These are phyloP conservation scores for Talaromyces sp. DNA, from an alignment of 2,329 filamentous ascomycete genomes.

Conservation along the genomic window DNA sequence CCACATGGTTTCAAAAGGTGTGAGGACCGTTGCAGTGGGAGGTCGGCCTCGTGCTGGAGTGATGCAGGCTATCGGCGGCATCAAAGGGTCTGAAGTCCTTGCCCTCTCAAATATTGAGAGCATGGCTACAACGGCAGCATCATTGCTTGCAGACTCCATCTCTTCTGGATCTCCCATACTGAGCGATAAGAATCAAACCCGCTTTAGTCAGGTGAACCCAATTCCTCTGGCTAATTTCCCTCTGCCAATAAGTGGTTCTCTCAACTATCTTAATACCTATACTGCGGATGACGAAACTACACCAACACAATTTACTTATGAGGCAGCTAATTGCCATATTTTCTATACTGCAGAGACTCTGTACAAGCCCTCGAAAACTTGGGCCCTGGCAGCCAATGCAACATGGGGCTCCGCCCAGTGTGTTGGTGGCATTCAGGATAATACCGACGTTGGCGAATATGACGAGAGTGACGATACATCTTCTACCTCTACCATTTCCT, in stretches of 20 bases:
- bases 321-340: constrained; percentile 57
- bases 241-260: not conserved
- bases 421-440: not conserved
- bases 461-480: not conserved
- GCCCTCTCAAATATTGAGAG: constrained; percentile 17
- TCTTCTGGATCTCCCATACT: not conserved
- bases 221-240: constrained; percentile 5
- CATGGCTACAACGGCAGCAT: constrained; percentile 18
- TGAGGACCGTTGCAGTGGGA: constrained; percentile 56
- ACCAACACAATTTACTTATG: constrained; percentile 56
- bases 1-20: constrained; percentile 30
- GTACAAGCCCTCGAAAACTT: constrained; percentile 47
- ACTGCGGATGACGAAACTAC: constrained; percentile 37
- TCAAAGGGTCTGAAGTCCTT: constrained; percentile 47
- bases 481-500: not conserved
- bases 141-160: not conserved
- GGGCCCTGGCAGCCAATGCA: constrained; percentile 43
- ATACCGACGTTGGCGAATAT: not conserved
- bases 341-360: constrained; percentile 55
- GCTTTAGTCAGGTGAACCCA: constrained; percentile 9
- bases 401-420: constrained; percentile 3
- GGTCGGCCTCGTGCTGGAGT: constrained; percentile 51
- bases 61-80: constrained; percentile 60
- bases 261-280: constrained; percentile 42
- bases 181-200: constrained; percentile 1